phyloP scores from a whole-genome alignment of 306 rosid genomes.

The Geum urbanum region DNA sequence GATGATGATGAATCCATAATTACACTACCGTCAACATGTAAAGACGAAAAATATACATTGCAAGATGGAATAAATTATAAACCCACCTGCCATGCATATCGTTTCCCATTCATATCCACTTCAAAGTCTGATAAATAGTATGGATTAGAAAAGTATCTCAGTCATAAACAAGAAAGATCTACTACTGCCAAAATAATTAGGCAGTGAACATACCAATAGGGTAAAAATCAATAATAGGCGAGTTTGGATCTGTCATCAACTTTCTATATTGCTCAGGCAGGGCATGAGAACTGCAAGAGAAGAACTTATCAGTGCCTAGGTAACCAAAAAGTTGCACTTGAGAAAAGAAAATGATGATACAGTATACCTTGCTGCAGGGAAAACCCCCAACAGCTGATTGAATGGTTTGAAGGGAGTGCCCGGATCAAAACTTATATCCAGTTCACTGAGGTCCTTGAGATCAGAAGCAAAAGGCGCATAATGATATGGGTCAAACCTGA shows the following conservation, averaged over 20 bases:
- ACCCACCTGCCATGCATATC: conserved; percentile 90
- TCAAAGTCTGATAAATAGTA: conserved; percentile 70
- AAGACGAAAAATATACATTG: conserved; percentile 2
- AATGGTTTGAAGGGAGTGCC: conserved; percentile 95
- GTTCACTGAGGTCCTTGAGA: conserved; percentile 68
- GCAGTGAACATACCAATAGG: conserved; percentile 62
- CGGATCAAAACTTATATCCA: conserved; percentile 56
- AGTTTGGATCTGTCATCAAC: conserved; percentile 75
- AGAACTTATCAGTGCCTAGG: conserved; percentile 17
- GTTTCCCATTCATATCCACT: conserved; percentile 99
- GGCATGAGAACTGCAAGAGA: conserved; percentile 79
- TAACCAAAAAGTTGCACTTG: background rate
- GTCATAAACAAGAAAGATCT: background rate
- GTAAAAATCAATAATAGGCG: conserved; percentile 89
- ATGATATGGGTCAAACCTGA: conserved; percentile 98
- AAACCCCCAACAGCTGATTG: conserved; percentile 94
- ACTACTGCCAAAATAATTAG: conserved; percentile 3
- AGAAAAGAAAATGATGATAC: background rate
- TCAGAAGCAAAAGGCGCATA: conserved; percentile 99
- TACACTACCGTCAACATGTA: background rate
- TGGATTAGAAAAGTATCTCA: conserved; percentile 21
- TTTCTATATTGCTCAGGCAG: conserved; percentile 81
- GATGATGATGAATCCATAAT: conserved; percentile 17
- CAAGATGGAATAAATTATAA: conserved; percentile 13
- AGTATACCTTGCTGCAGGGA: conserved; percentile 91